These are phyloP conservation scores for Physaria fendleri DNA, from an alignment of 345 rosid species.

Conservation along the genomic window DNA sequence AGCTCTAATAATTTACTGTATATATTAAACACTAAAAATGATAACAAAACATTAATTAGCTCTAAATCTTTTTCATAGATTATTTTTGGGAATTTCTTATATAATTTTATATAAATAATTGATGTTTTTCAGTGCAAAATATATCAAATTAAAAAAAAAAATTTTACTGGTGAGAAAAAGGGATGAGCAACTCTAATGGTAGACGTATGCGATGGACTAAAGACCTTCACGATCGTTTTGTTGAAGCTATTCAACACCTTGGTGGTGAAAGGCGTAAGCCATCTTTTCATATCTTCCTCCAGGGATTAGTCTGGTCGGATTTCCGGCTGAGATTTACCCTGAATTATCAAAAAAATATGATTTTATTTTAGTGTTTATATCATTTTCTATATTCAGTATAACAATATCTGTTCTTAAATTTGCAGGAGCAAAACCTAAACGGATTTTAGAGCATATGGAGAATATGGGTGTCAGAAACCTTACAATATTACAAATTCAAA, in stretches of 20 bases:
- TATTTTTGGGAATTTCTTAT: not conserved
- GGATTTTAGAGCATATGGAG: conserved; percentile 27
- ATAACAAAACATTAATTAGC: not conserved
- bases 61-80: not conserved
- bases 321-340: no score
- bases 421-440: conserved; percentile 63
- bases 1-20: no score
- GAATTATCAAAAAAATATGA: no score
- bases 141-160: not conserved
- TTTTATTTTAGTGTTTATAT: not conserved
- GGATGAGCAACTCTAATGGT: not conserved
- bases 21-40: no score
- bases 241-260: conserved; percentile 46
- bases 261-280: conserved; percentile 58
- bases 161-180: not conserved
- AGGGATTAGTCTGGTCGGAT: no score
- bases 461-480: conserved; percentile 46
- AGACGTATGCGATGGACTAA: conserved; percentile 59
- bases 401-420: not conserved
- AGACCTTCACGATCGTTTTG: conserved; percentile 48
- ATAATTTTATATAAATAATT: not conserved
- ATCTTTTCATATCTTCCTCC: not conserved
- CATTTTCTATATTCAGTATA: not conserved
- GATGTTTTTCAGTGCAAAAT: not conserved
- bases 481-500: conserved; percentile 61